Base-by-base conservation (phyloP, 106 monocot species). In the Phalaenopsis equestris region DNA sequence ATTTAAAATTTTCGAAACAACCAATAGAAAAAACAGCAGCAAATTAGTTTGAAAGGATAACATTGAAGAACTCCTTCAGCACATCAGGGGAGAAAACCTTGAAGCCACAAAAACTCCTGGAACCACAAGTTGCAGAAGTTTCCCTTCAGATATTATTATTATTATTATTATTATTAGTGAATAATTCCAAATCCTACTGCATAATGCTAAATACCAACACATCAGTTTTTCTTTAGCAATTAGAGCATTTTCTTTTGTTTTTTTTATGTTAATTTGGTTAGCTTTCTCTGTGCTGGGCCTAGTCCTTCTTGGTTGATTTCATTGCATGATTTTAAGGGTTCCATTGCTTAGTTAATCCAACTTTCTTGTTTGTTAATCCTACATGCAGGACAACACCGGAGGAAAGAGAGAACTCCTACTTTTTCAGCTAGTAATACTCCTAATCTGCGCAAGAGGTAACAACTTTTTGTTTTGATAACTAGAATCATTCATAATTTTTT, bases 401-500 rank as follows among this genome's bases (percentile, higher is more conserved):
- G 49, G 12, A 76, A 76, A 23, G 76, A 36, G 11, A 76, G 6
- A 21, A 76, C 12, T 48, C 2, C 21, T 43, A 47, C 43, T 24
- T 24, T 76, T 52, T 76, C 76, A 49, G 23, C 10, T 48, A 48
- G 47, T 17, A 49, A 15, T 23, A 3, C 7, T 11, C 4, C 49
- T 19, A 76, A 23, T 12, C 30, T 48, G 21, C 76, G 49, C 7
- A 76, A 76, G 24, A 76, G 76, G 76, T 76, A 76, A 43, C 43
- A 30, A 14, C 10, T 2, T 52, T 52, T 76, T 5, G 6, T 8
- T 24, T 30, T 75, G 75, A 14, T 23, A 48, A 21, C 10, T 75
- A n/a, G 15, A 73, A 19, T 49, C 0, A 47, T 12, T 42, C 43
- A 74, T 21, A 43, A 15, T 41, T 72, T 36, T 6, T 67, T 5